Base-by-base conservation (phyloP, 2,329 filamentous ascomycete species). In the Trichoderma brevicompactum region DNA sequence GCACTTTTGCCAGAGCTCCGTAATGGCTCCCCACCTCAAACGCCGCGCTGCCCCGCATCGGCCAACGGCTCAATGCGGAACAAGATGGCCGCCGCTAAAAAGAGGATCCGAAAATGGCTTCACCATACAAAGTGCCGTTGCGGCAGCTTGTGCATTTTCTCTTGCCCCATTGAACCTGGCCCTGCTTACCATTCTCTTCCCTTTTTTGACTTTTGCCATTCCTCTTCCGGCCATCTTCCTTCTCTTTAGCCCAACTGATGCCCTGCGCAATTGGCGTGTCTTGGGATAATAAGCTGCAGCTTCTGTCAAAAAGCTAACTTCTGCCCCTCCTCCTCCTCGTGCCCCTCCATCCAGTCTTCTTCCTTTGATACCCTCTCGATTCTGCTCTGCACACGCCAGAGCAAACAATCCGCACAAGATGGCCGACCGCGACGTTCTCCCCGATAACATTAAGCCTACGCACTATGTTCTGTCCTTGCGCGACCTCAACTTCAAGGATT, bases 391-490 rank as follows among this genome's bases (percentile, higher is more conserved):
- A 65, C 77, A 76, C 70, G 74, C 75, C 61, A 71, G 75, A 72
- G 75, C 76, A 66, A 70, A 70, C 60, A 75, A 75, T 67, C 72
- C 70, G 60, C 55, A 67, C 66, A 75, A 74, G 58, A 87, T 87
- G 82, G 77, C 80, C 59, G 86, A 89, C 76, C 82, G 87, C 75
- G 86, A 89, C 67, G 82, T 87, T 69, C 83, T 89, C 68, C 86
- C 87, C 54, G 81, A 82, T 72, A 79, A 78, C 70, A 87, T 94
- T 75, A 94, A 92, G 80, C 93, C 95, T 2, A 81, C 83, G 68
- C 92, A 98, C 81, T 99, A 99, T 80, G 83, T 87, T 73, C 83
- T 99, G 70, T 92, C 89, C 64, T 85, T 99, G 71, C 87, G 84
- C 74, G 89, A 95, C 72, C 81, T 99, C 69, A 89, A 97, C 66